Conservation (phyloP, 176 grass and related monocot species). For the Triticum urartu region DNA sequence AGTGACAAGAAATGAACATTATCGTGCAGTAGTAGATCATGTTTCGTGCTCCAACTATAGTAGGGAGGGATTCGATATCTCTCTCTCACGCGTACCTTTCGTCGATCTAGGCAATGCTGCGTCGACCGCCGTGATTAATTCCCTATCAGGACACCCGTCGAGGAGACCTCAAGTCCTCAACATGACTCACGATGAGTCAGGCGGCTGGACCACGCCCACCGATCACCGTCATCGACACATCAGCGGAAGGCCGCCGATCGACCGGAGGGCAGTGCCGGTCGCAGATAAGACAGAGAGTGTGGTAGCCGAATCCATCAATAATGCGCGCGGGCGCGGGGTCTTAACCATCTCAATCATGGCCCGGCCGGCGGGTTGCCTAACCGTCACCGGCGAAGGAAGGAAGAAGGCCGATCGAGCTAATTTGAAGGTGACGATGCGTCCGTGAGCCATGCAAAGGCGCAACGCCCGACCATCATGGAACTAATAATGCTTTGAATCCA, state of each 20-base stretch:
- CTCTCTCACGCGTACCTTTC: too few species aligned
- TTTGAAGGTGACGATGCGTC: neutral
- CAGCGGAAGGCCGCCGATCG: neutral
- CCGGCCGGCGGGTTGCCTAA: neutral
- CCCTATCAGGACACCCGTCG: neutral
- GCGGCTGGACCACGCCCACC: neutral
- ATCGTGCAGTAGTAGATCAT: too few species aligned
- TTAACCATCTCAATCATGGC: neutral
- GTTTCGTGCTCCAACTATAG: too few species aligned
- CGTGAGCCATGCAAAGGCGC: neutral
- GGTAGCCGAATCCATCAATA: neutral
- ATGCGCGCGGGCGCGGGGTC: neutral
- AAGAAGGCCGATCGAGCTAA: neutral
- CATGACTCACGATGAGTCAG: neutral
- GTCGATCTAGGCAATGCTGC: neutral
- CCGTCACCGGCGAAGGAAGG: neutral
- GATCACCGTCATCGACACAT: conserved; percentile 21
- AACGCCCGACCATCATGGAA: neutral
- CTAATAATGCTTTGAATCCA: neutral
- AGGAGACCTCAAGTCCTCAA: neutral
- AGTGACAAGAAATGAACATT: too few species aligned
- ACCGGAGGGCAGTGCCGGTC: neutral
- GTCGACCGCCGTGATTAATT: neutral
- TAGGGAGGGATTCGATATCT: too few species aligned
- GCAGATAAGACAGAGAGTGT: neutral